Conservation (phyloP, 352 stramenopile species). For the Phytophthora pluvialis region DNA sequence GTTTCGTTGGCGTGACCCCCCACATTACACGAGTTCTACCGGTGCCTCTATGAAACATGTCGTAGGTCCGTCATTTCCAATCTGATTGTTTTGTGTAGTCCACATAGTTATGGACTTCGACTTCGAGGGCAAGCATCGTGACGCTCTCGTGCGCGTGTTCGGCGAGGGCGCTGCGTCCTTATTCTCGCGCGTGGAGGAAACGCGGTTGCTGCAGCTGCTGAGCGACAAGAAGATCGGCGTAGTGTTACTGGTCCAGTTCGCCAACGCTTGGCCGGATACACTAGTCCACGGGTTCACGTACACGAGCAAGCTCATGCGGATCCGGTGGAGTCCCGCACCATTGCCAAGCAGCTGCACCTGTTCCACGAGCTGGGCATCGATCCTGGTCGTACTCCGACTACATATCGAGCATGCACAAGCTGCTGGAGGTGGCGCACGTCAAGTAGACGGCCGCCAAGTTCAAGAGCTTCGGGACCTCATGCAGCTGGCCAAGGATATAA, state of each 20-base stretch:
- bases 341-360: slow-evolving; percentile 69
- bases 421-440: slow-evolving; percentile 62
- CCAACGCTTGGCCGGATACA: slow-evolving; percentile 78
- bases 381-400: slow-evolving; percentile 62
- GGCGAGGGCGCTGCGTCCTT: slow-evolving; percentile 84
- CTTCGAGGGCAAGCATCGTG: slow-evolving; percentile 55
- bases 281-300: slow-evolving; percentile 76
- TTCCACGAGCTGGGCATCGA: slow-evolving; percentile 81
- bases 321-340: slow-evolving; percentile 47
- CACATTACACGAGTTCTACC: slow-evolving; percentile 60
- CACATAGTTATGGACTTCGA: too few relatives aligned
- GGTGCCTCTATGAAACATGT: too few relatives aligned
- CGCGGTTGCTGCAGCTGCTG: slow-evolving; percentile 75
- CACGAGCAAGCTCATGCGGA: slow-evolving; percentile 77
- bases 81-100: too few relatives aligned
- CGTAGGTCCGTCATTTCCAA: too few relatives aligned
- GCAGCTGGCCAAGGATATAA: slow-evolving; percentile 47
- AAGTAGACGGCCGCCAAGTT: slow-evolving; percentile 66
- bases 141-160: slow-evolving; percentile 85
- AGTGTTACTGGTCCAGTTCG: slow-evolving; percentile 76
- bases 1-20: slow-evolving; percentile 59
- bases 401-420: slow-evolving; percentile 58
- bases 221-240: slow-evolving; percentile 76
- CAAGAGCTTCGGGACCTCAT: slow-evolving; percentile 50
- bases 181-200: slow-evolving; percentile 82